Evolutionary conservation across 2,329 filamentous ascomycete genomes (phyloP).

Genomic region (Paracoccidioides brasiliensis): DNA sequence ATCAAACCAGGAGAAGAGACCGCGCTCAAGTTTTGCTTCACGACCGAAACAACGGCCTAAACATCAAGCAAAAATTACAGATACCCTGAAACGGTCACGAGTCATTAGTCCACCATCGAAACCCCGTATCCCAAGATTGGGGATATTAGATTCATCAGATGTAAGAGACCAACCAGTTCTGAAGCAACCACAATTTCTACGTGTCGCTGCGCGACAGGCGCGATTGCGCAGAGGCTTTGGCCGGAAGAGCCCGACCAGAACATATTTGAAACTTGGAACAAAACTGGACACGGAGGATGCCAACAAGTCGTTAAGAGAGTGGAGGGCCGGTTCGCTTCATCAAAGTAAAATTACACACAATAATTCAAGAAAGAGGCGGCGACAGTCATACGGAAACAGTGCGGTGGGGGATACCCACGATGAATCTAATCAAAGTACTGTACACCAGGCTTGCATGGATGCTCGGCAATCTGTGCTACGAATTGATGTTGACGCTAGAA

Average conservation of each 20-base stretch:
- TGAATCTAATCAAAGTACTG: neutral
- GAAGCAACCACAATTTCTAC: slow-evolving; percentile 41
- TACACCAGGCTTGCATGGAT: neutral
- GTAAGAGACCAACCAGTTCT: slow-evolving; percentile 16
- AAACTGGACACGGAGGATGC: slow-evolving; percentile 43
- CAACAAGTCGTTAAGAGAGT: slow-evolving; percentile 36
- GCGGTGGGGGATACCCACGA: neutral
- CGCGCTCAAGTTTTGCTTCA: neutral
- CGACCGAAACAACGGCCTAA: slow-evolving; percentile 17
- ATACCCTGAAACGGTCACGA: slow-evolving; percentile 14
- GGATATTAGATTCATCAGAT: slow-evolving; percentile 41
- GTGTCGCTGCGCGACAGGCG: slow-evolving; percentile 41
- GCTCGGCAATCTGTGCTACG: neutral
- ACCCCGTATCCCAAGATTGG: slow-evolving; percentile 21
- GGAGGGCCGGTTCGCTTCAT: slow-evolving; percentile 36
- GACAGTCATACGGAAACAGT: slow-evolving; percentile 10
- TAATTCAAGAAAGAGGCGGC: slow-evolving; percentile 12
- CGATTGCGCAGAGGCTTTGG: slow-evolving; percentile 36
- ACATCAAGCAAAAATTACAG: slow-evolving; percentile 26
- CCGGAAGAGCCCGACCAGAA: slow-evolving; percentile 39
- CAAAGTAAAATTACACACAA: slow-evolving; percentile 15
- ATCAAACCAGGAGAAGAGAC: slow-evolving; percentile 2
- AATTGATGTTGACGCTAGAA: neutral
- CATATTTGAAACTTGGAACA: slow-evolving; percentile 41
- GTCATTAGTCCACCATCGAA: slow-evolving; percentile 15